These are phyloP conservation scores for Annulohypoxylon moriforme DNA, from an alignment of 495 filamentous ascomycete genomes.

Conservation along the genomic window DNA sequence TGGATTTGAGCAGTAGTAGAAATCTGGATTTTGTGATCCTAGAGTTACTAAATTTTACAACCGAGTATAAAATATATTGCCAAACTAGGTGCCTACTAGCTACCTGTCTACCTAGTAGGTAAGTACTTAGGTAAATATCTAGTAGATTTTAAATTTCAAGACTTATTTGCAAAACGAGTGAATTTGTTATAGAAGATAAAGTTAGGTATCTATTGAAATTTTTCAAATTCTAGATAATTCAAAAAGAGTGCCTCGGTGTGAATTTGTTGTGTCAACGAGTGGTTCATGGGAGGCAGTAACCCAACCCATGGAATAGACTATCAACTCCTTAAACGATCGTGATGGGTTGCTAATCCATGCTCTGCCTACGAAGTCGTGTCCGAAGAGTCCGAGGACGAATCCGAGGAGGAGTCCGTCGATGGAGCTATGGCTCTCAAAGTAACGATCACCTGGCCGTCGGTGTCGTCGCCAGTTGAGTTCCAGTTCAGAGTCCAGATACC, in stretches of 20 bases:
- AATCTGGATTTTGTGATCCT: neutral
- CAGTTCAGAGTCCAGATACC: conserved; percentile 48
- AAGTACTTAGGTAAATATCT: neutral
- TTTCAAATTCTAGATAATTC: conserved; percentile 3
- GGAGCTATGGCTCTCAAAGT: conserved; percentile 46
- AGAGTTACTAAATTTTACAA: neutral
- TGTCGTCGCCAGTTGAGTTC: conserved; percentile 48
- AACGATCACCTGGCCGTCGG: conserved; percentile 35
- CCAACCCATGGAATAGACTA: conserved; percentile 1
- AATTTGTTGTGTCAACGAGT: conserved; percentile 1
- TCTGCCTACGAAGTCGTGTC: neutral
- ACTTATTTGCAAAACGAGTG: conserved; percentile 4
- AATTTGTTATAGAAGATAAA: neutral
- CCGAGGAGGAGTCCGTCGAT: neutral
- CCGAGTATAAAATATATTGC: neutral
- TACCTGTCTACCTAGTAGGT: no score
- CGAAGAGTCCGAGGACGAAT: neutral
- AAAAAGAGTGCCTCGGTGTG: conserved; percentile 10
- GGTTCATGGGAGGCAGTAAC: neutral
- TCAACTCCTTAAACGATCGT: neutral
- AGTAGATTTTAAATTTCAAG: neutral
- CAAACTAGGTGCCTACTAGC: neutral
- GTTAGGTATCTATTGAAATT: conserved; percentile 3
- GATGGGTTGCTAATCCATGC: neutral
- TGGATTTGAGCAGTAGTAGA: neutral